Percentiles rank a stretch among this genome's conserved stretches.
phyloP scores from a whole-genome alignment of 345 rosid genomes.

The Citrus maxima region DNA sequence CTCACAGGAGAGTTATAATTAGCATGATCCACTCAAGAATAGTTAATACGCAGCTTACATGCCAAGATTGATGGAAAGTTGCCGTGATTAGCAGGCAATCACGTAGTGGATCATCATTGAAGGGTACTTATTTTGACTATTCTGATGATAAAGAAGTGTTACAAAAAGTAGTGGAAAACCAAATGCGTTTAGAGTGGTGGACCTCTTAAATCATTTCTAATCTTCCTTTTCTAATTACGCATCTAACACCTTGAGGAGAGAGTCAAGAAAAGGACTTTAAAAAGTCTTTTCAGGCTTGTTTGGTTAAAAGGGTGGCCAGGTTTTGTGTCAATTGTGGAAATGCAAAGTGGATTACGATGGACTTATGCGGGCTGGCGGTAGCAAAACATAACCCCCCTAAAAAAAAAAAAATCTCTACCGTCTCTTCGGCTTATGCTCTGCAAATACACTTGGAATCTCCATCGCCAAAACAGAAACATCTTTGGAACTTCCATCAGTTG shows the following conservation, averaged over 20 bases:
- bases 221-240: conserved; percentile 10
- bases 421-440: conserved; percentile 11
- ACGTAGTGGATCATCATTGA: conserved; percentile 20
- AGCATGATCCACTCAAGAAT: neutral
- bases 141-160: conserved; percentile 20
- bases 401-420: neutral
- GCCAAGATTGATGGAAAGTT: conserved; percentile 32
- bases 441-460: conserved; percentile 21
- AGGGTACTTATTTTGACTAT: conserved; percentile 16
- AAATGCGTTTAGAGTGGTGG: conserved; percentile 23
- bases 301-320: neutral
- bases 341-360: neutral
- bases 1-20: neutral
- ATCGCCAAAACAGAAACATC: conserved; percentile 17
- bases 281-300: neutral
- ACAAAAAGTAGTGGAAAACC: conserved; percentile 12
- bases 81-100: conserved; percentile 24
- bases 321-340: neutral
- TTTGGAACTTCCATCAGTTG: conserved; percentile 2
- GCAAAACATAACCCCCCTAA: neutral
- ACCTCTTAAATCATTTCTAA: conserved; percentile 27
- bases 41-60: neutral
- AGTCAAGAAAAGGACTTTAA: conserved; percentile 4
- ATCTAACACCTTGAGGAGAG: conserved; percentile 11
- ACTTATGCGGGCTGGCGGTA: neutral